Base-by-base conservation (phyloP, 805 yeast species). In the Myxozyma kluyveri region DNA sequence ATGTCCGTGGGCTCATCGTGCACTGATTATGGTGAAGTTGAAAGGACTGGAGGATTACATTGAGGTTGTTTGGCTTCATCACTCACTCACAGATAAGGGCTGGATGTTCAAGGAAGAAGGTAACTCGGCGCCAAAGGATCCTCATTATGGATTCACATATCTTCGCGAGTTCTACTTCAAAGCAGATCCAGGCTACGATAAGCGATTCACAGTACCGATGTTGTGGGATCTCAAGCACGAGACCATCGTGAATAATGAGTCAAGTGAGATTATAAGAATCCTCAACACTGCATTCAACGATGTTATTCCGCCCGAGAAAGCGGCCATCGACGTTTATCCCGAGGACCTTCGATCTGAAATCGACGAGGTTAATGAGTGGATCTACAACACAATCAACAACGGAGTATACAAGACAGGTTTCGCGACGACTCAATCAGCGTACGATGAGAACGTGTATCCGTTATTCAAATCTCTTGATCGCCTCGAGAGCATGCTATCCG, bases 1-100 rank as follows among this genome's bases (percentile, higher is more conserved):
- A 1, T 91, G 99, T 70, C 98, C 99, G 3, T 91, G 97, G 90
- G 97, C 98, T 0, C 95, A 88, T 66, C 77, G 99, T 56, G 81
- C 90, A 0, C 72, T 91, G 52, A 82, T 88, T 46, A 75, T 83
- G 9, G 72, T 96, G 49, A 70, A 77, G 10, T 72, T 91, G 57
- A 88, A 89, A 71, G 96, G 96, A 0, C 68, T 86, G 46, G 69
- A 74, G 19, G 74, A 74, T 43, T 65, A 70, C 36, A 72, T 74
- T 47, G 67, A 72, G 43, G 71, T 73, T 23, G 80, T 90, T 14
- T 87, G 88, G 42, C 96, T 90, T 9, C 93, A 88, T 67, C 88
- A 96, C 90, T 83, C 79, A 61, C 75, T 87, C 83, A 95, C 85
- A 58, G 73, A 70, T 3, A 75, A 83, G 54, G 95, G 95, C 1